Evolutionary conservation across 2,329 filamentous ascomycete species (phyloP).

Genomic region (Bipolaris victoriae): DNA sequence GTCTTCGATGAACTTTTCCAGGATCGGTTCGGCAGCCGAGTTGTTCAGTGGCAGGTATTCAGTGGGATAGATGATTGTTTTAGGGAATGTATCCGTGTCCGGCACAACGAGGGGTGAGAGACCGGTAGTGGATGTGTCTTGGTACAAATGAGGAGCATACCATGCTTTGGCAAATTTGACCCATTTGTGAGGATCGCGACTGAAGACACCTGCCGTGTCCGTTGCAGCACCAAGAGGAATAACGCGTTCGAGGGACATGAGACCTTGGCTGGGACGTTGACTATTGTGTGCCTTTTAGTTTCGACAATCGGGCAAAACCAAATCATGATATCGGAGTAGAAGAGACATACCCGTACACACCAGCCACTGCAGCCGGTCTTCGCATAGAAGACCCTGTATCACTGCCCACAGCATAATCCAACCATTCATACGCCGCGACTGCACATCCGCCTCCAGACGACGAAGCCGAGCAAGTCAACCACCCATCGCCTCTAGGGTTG

Average conservation of each 20-base stretch:
- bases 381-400: constrained; percentile 58
- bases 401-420: constrained; percentile 54
- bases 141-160: constrained; percentile 47
- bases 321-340: background rate
- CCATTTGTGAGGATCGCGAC: constrained; percentile 42
- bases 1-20: constrained; percentile 48
- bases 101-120: constrained; percentile 46
- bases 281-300: constrained; percentile 1
- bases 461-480: constrained; percentile 33
- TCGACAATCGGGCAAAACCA: background rate
- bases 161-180: constrained; percentile 49
- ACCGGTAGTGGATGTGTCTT: constrained; percentile 47
- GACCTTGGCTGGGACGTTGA: constrained; percentile 34
- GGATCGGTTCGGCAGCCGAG: constrained; percentile 47
- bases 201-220: constrained; percentile 38
- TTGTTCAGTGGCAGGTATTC: constrained; percentile 53
- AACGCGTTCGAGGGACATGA: constrained; percentile 34
- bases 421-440: constrained; percentile 53
- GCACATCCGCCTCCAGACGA: constrained; percentile 50
- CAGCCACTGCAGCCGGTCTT: constrained; percentile 53
- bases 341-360: constrained; percentile 49
- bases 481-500: constrained; percentile 50
- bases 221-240: constrained; percentile 32
- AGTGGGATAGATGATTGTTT: constrained; percentile 49
- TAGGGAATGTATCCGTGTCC: constrained; percentile 46